phyloP scores from a whole-genome alignment of 768 basidiomycete species.

The Mycena olivaceomarginata region DNA sequence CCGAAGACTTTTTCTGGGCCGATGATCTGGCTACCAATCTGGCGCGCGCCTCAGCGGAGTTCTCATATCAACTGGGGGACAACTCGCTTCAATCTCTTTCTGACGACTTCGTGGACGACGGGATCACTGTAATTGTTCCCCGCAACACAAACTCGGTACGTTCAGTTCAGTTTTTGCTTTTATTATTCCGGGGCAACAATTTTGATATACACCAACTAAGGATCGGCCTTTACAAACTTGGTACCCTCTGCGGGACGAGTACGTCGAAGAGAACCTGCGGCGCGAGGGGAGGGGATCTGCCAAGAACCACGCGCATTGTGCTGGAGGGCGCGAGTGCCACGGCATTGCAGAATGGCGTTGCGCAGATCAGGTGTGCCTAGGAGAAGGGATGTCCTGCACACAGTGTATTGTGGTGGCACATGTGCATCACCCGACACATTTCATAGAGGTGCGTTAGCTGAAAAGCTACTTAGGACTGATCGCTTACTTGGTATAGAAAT shows the following conservation, averaged over 20 bases:
- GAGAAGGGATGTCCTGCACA: conserved; percentile 2
- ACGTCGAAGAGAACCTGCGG: background rate
- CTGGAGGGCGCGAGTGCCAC: background rate
- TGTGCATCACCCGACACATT: background rate
- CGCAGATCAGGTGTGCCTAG: background rate
- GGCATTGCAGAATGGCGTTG: conserved; percentile 1
- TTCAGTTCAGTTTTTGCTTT: no score
- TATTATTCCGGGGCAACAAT: background rate
- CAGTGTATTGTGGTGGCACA: background rate
- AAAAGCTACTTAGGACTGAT: no score
- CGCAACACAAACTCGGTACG: background rate
- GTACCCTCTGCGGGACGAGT: background rate
- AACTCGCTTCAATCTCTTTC: background rate
- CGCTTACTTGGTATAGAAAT: background rate
- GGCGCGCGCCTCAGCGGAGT: background rate
- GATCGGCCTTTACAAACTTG: conserved; percentile 18
- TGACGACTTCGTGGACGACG: background rate
- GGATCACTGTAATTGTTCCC: background rate
- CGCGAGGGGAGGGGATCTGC: conserved; percentile 8
- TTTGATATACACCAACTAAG: background rate
- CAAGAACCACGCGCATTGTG: background rate
- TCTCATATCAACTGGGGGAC: conserved; percentile 13
- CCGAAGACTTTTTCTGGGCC: background rate
- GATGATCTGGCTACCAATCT: conserved; percentile 13
- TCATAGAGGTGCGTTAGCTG: conserved; percentile 8